phyloP scores from a whole-genome alignment of 352 stramenopile species.

The Globisporangium iwayamae region DNA sequence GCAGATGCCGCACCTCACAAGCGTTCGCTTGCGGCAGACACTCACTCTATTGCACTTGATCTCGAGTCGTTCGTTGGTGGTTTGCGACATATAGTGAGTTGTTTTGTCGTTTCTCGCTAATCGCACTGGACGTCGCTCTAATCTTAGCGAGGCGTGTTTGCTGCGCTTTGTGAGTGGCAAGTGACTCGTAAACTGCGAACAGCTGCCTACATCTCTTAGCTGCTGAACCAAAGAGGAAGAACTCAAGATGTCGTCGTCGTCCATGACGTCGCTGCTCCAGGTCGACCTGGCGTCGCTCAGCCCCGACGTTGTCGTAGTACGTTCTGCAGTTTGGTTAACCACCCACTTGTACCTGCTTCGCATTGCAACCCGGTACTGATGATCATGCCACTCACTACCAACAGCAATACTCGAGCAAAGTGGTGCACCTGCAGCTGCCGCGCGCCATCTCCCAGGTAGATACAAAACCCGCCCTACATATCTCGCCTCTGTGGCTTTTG shows the following conservation, averaged over 20 bases:
- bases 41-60: too few species aligned
- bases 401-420: slow-evolving; percentile 27
- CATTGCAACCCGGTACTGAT: not conserved
- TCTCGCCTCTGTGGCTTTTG: not conserved
- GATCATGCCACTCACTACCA: not conserved
- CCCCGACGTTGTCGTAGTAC: slow-evolving; percentile 22
- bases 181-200: too few species aligned
- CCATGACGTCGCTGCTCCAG: slow-evolving; percentile 30
- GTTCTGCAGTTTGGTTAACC: not conserved
- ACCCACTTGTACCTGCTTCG: not conserved
- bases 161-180: too few species aligned
- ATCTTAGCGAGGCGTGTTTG: too few species aligned
- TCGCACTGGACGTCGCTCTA: too few species aligned
- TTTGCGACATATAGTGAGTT: too few species aligned
- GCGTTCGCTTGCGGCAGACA: too few species aligned
- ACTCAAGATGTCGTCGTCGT: slow-evolving; percentile 13
- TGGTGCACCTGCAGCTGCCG: slow-evolving; percentile 18
- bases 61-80: too few species aligned
- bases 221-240: not conserved
- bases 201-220: too few species aligned
- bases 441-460: slow-evolving; percentile 19
- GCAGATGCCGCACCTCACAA: too few species aligned
- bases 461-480: too few species aligned
- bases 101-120: too few species aligned
- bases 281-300: slow-evolving; percentile 25